Conservation (phyloP, 2,329 filamentous ascomycete genomes). For the Paraconiothyrium sp. region DNA sequence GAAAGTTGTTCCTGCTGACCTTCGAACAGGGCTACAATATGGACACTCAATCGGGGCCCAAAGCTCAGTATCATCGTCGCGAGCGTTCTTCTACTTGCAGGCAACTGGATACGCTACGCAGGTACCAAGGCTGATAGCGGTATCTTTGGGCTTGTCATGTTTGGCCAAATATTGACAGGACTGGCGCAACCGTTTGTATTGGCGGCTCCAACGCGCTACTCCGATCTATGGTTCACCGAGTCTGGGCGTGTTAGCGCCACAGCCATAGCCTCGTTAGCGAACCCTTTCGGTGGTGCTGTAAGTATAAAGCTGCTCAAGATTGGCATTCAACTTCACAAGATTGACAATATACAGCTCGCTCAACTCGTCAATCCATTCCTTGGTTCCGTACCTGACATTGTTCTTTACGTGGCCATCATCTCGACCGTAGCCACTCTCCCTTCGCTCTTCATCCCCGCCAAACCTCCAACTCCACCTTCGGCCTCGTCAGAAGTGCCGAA, state of each 20-base stretch:
- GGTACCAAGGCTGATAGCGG: slow-evolving; percentile 69
- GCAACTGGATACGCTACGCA: slow-evolving; percentile 92
- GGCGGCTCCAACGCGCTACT: slow-evolving; percentile 87
- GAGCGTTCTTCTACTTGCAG: slow-evolving; percentile 76
- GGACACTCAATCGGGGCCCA: slow-evolving; percentile 80
- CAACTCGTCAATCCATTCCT: slow-evolving; percentile 84
- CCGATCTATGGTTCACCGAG: slow-evolving; percentile 93
- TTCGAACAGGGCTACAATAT: slow-evolving; percentile 68
- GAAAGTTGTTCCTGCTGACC: neutral
- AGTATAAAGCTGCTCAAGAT: slow-evolving; percentile 23
- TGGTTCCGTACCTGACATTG: slow-evolving; percentile 81
- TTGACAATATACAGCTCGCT: slow-evolving; percentile 57
- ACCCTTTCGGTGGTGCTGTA: slow-evolving; percentile 87
- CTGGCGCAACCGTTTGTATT: slow-evolving; percentile 93
- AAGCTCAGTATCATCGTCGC: slow-evolving; percentile 79
- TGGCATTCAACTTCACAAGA: neutral
- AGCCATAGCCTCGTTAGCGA: slow-evolving; percentile 83
- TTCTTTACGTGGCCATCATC: slow-evolving; percentile 85
- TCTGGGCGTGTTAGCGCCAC: slow-evolving; percentile 86
- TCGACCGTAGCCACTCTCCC: slow-evolving; percentile 76
- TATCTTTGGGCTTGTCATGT: slow-evolving; percentile 80
- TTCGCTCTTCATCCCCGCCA: slow-evolving; percentile 80
- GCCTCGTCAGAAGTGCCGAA: slow-evolving; percentile 68
- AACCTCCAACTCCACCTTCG: slow-evolving; percentile 79
- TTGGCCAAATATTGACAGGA: slow-evolving; percentile 90